These are phyloP conservation scores for Globisporangium cederbergense DNA, from an alignment of 352 stramenopile genomes.

Conservation along the genomic window DNA sequence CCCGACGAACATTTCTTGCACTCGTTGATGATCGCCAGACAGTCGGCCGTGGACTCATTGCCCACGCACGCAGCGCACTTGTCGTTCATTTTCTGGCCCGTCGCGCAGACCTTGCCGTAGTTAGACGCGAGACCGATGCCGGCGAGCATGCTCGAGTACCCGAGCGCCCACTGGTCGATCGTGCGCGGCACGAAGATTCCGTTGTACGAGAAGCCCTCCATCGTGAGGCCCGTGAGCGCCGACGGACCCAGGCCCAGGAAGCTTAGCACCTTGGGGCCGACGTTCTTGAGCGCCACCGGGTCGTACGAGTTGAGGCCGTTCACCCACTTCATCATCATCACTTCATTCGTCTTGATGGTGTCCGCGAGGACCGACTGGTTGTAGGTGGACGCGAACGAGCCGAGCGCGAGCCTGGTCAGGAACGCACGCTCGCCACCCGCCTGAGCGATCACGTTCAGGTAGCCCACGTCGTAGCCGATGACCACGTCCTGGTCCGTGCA, in stretches of 20 bases:
- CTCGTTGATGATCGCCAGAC: conserved; percentile 31
- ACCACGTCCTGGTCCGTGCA: conserved; percentile 23
- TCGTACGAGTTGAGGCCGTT: conserved; percentile 23
- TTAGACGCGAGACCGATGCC: conserved; percentile 20
- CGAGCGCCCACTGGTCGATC: conserved; percentile 23
- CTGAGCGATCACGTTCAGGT: conserved; percentile 28
- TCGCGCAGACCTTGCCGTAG: conserved; percentile 13
- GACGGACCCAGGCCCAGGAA: conserved; percentile 8
- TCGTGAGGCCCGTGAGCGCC: conserved; percentile 3
- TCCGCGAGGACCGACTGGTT: neutral
- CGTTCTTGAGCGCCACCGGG: conserved; percentile 10
- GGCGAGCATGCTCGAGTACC: conserved; percentile 25
- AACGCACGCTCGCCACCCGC: conserved; percentile 25
- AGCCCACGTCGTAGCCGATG: conserved; percentile 24
- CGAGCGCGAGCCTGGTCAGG: conserved; percentile 14
- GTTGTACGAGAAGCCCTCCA: conserved; percentile 23
- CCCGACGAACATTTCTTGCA: conserved; percentile 46
- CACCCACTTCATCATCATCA: conserved; percentile 22
- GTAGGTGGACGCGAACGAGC: conserved; percentile 4
- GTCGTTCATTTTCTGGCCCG: conserved; percentile 23
- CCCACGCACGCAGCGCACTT: conserved; percentile 41
- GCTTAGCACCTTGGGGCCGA: conserved; percentile 10
- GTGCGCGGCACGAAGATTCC: conserved; percentile 21
- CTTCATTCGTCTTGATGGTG: conserved; percentile 13
- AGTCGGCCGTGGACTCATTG: conserved; percentile 26